Conservation (phyloP, 805 yeast genomes). For the Wickerhamomyces queroliae region DNA sequence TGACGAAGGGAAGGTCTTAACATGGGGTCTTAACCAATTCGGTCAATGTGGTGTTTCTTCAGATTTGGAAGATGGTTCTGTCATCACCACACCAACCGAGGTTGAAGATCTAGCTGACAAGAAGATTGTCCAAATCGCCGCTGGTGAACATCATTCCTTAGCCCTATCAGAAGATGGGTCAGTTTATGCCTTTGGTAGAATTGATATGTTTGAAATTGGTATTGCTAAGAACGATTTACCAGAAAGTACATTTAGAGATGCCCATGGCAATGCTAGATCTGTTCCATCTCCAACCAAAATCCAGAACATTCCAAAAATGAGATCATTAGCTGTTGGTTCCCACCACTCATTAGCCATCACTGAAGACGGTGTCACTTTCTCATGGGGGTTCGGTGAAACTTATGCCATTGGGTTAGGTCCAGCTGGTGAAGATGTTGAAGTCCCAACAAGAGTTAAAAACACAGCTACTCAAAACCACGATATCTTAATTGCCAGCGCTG, state of each 20-base stretch:
- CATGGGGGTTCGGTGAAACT: conserved; percentile 99
- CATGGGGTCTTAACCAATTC: conserved; percentile 96
- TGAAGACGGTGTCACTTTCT: conserved; percentile 74
- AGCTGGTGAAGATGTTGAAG: conserved; percentile 75
- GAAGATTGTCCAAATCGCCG: conserved; percentile 57
- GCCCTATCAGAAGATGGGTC: conserved; percentile 71
- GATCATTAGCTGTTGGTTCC: conserved; percentile 72
- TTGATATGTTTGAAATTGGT: conserved; percentile 92
- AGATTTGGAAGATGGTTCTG: conserved; percentile 78
- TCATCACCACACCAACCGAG: conserved; percentile 70
- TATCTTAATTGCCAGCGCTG: conserved; percentile 76
- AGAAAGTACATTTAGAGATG: conserved; percentile 67
- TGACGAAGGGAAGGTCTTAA: conserved; percentile 57
- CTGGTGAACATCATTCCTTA: conserved; percentile 93
- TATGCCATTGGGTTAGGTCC: conserved; percentile 96
- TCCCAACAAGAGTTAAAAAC: conserved; percentile 85
- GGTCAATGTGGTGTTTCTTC: conserved; percentile 91
- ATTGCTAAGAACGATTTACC: conserved; percentile 64
- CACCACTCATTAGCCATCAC: conserved; percentile 90
- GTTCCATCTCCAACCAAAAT: conserved; percentile 81
- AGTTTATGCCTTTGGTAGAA: conserved; percentile 82
- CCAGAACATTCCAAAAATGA: conserved; percentile 48
- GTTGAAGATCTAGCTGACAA: conserved; percentile 59
- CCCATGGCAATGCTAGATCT: conserved; percentile 73
- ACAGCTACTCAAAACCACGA: conserved; percentile 86